Evolutionary conservation across 805 yeast species (phyloP).

Genomic region (Candida glaebosa): DNA sequence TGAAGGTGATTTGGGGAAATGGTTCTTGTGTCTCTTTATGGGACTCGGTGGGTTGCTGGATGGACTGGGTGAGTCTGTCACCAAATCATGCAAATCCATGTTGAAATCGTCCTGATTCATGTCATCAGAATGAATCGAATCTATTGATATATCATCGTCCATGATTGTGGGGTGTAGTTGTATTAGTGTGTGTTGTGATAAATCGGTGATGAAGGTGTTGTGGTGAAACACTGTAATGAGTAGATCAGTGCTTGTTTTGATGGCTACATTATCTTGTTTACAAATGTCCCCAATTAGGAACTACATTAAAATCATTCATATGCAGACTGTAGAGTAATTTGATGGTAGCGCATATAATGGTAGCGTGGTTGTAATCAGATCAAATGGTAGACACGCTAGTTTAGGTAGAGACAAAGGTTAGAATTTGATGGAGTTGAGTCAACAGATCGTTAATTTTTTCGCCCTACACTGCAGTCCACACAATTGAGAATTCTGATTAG

Average conservation of each 20-base stretch:
- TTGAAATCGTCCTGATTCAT: slow-evolving; percentile 17
- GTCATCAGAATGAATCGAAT: slow-evolving; percentile 4
- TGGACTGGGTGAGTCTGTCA: slow-evolving; percentile 7
- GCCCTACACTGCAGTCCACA: too few species aligned
- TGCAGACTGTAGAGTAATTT: neutral
- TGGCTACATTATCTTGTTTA: slow-evolving; percentile 10
- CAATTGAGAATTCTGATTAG: too few species aligned
- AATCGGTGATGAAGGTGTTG: neutral
- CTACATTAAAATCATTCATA: neutral
- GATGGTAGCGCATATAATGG: too few species aligned
- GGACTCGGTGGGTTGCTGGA: slow-evolving; percentile 2
- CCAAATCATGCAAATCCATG: slow-evolving; percentile 17
- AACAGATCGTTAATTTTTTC: too few species aligned
- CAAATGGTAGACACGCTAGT: too few species aligned
- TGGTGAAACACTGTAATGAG: neutral
- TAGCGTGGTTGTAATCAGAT: too few species aligned
- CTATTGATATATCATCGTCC: slow-evolving; percentile 2
- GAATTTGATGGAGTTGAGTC: too few species aligned
- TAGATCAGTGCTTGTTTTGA: slow-evolving; percentile 5
- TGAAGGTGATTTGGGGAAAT: neutral
- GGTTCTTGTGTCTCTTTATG: neutral
- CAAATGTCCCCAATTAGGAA: slow-evolving; percentile 13
- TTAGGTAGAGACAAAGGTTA: too few species aligned
- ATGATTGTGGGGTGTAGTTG: slow-evolving; percentile 1
- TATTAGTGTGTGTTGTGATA: neutral